phyloP scores from a whole-genome alignment of 306 rosid genomes.

The Rosa persica region DNA sequence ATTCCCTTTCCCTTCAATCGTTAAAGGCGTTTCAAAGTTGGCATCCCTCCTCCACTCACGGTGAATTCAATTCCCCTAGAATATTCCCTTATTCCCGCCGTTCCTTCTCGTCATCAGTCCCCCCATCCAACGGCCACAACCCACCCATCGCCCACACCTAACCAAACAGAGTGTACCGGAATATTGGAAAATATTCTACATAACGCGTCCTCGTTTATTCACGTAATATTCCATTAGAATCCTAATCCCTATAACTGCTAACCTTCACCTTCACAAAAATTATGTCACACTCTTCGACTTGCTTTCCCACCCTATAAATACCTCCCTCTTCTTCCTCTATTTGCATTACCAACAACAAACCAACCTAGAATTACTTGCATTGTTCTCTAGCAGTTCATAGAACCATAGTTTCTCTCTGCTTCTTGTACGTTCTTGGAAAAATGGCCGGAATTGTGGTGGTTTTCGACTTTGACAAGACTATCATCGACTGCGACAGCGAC shows the following conservation, averaged over 20 bases:
- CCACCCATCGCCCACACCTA: not conserved
- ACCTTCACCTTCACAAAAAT: not conserved
- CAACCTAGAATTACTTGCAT: not conserved
- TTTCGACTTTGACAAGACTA: slow-evolving; percentile 86
- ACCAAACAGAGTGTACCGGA: not conserved
- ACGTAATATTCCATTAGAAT: slow-evolving; percentile 54
- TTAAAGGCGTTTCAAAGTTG: slow-evolving; percentile 22
- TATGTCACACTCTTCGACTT: not conserved
- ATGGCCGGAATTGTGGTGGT: slow-evolving; percentile 60
- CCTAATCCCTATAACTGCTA: not conserved
- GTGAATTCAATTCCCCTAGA: slow-evolving; percentile 33
- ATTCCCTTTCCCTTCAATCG: slow-evolving; percentile 19
- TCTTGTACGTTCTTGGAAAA: not conserved
- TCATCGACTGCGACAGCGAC: slow-evolving; percentile 72
- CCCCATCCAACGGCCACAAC: slow-evolving; percentile 25
- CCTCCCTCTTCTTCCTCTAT: not conserved
- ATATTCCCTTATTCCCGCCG: slow-evolving; percentile 60
- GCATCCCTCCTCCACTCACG: not conserved
- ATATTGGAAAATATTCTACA: not conserved
- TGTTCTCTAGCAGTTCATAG: not conserved
- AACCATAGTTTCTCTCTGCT: not conserved
- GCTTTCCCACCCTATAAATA: slow-evolving; percentile 40
- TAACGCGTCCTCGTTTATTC: not conserved
- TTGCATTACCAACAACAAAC: slow-evolving; percentile 7
- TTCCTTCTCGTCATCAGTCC: slow-evolving; percentile 8